phyloP scores from a whole-genome alignment of 345 rosid genomes.

The Populus euphratica region DNA sequence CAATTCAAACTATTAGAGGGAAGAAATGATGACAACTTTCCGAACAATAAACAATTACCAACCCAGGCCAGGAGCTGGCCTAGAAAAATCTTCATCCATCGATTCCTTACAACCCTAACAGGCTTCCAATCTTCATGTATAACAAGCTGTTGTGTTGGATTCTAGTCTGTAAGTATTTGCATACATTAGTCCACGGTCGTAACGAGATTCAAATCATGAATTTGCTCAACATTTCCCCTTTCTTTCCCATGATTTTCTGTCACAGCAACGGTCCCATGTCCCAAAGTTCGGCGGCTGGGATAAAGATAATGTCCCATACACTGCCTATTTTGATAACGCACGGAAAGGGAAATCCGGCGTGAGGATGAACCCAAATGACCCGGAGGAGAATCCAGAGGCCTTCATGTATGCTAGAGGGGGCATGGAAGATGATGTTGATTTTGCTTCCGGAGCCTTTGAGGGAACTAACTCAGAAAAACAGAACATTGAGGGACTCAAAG shows the following conservation, averaged over 20 bases:
- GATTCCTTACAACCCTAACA: too few relatives aligned
- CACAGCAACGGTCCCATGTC: slow-evolving; percentile 39
- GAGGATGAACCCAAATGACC: slow-evolving; percentile 55
- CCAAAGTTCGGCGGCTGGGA: slow-evolving; percentile 64
- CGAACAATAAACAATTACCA: too few relatives aligned
- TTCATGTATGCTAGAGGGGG: not conserved
- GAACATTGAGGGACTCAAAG: not conserved
- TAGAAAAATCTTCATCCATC: too few relatives aligned
- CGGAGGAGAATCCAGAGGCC: slow-evolving; percentile 43
- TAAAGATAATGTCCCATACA: slow-evolving; percentile 40
- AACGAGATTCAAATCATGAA: not conserved
- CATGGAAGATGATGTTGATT: not conserved
- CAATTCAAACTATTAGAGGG: too few relatives aligned
- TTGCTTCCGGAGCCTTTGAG: not conserved
- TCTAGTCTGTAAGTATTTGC: not conserved
- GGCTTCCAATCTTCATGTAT: too few relatives aligned
- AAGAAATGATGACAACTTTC: too few relatives aligned
- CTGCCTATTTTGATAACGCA: slow-evolving; percentile 51
- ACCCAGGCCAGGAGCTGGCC: too few relatives aligned
- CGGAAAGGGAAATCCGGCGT: slow-evolving; percentile 37
- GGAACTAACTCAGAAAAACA: not conserved
- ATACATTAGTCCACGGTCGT: not conserved
- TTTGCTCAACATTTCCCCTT: not conserved
- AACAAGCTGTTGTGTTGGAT: too few relatives aligned
- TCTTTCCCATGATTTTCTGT: not conserved